Percentiles rank a stretch among this genome's conserved stretches.
Evolutionary conservation across 2,329 filamentous ascomycete genomes (phyloP).

Genomic region (Pseudogymnoascus sp.): DNA sequence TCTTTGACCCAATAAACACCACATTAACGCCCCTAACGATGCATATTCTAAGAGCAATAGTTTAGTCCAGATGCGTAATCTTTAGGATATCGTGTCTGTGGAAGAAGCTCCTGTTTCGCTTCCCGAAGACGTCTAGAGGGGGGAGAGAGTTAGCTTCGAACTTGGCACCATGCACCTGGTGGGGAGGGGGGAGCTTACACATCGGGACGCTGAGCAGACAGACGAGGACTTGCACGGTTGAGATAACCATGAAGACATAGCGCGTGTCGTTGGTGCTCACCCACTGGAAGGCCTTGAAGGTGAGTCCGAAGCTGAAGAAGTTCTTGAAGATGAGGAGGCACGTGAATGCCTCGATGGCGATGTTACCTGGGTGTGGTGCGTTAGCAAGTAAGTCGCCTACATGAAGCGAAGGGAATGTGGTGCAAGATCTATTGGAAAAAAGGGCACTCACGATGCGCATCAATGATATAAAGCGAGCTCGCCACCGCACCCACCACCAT

Average conservation of each 20-base stretch:
- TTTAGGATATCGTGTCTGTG: conserved; percentile 63
- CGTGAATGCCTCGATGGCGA: conserved; percentile 82
- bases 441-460: conserved; percentile 67
- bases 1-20: neutral
- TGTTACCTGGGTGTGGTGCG: conserved; percentile 48
- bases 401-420: neutral
- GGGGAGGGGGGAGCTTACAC: conserved; percentile 50
- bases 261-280: conserved; percentile 51
- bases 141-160: conserved; percentile 9
- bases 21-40: neutral
- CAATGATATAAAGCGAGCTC: conserved; percentile 80
- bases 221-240: conserved; percentile 67
- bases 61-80: conserved; percentile 7
- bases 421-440: conserved; percentile 10
- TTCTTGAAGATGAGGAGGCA: conserved; percentile 92
- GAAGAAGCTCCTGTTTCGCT: conserved; percentile 67
- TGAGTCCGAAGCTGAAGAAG: conserved; percentile 79
- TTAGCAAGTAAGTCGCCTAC: neutral
- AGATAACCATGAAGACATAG: conserved; percentile 59
- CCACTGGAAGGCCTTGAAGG: conserved; percentile 81
- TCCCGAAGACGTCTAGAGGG: conserved; percentile 63
- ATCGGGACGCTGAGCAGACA: conserved; percentile 68
- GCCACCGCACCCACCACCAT: conserved; percentile 91
- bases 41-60: neutral
- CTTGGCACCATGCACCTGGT: neutral